These are phyloP conservation scores for Epichloe aotearoae DNA, from an alignment of 2,329 filamentous ascomycete species.

Conservation along the genomic window DNA sequence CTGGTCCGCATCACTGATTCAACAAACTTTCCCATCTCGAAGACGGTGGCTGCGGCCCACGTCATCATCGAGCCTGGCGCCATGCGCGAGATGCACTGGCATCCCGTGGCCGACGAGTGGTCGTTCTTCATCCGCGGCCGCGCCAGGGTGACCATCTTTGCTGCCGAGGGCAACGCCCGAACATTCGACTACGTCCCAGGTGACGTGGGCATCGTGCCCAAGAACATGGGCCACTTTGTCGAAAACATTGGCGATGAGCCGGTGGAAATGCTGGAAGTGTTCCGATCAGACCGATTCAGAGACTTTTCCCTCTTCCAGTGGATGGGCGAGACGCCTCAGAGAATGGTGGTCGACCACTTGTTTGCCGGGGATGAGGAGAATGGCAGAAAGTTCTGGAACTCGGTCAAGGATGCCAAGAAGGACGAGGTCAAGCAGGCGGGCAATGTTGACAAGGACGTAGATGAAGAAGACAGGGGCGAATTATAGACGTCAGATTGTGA, in stretches of 20 bases:
- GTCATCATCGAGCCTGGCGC: constrained; percentile 58
- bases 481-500: background rate
- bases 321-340: constrained; percentile 58
- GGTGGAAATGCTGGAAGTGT: constrained; percentile 63
- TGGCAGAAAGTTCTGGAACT: constrained; percentile 47
- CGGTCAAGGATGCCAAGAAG: constrained; percentile 49
- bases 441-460: background rate
- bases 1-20: constrained; percentile 63
- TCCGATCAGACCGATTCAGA: constrained; percentile 56
- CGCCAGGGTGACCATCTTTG: constrained; percentile 63
- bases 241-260: constrained; percentile 70
- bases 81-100: constrained; percentile 73
- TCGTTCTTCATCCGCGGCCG: constrained; percentile 63
- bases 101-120: constrained; percentile 69
- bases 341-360: constrained; percentile 52
- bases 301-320: constrained; percentile 65
- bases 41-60: constrained; percentile 59
- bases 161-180: constrained; percentile 50
- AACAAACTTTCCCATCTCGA: constrained; percentile 61
- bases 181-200: constrained; percentile 67
- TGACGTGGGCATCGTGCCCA: constrained; percentile 65
- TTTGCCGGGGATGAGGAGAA: constrained; percentile 49
- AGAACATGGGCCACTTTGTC: constrained; percentile 69
- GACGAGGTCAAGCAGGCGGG: constrained; percentile 28
- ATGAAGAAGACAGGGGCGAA: background rate